These are phyloP conservation scores for Calonectria hongkongensis DNA, from an alignment of 2,329 filamentous ascomycete genomes.

Conservation along the genomic window DNA sequence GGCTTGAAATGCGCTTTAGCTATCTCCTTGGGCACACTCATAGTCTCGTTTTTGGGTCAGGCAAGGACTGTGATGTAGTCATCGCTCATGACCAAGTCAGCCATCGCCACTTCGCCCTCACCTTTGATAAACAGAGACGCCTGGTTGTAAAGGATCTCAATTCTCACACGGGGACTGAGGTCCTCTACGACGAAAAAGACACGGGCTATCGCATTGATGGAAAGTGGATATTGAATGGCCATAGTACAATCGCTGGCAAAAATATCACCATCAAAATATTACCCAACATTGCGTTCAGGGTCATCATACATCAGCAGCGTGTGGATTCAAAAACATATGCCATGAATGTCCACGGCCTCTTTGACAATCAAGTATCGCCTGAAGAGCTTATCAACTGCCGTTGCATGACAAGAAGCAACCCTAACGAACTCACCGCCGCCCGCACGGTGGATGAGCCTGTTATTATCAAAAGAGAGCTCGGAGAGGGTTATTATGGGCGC, in stretches of 20 bases:
- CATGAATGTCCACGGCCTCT: not conserved
- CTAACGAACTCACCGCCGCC: not conserved
- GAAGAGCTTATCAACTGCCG: slow-evolving; percentile 12
- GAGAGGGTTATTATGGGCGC: not conserved
- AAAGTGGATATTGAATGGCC: slow-evolving; percentile 11
- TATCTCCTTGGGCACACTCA: not conserved
- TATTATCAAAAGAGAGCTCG: not conserved
- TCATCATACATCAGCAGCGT: not conserved
- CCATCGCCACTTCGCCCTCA: slow-evolving; percentile 10
- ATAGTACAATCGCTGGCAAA: slow-evolving; percentile 14
- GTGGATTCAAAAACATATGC: not conserved
- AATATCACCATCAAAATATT: slow-evolving; percentile 12
- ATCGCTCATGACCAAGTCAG: not conserved
- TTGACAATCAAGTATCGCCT: slow-evolving; percentile 10
- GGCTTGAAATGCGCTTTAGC: slow-evolving; percentile 9
- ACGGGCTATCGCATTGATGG: slow-evolving; percentile 10
- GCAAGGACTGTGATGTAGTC: slow-evolving; percentile 11
- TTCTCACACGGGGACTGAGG: not conserved
- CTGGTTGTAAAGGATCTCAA: slow-evolving; percentile 1
- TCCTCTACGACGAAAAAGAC: slow-evolving; percentile 17
- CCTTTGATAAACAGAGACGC: slow-evolving; percentile 15
- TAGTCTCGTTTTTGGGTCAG: slow-evolving; percentile 4
- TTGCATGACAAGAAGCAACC: not conserved
- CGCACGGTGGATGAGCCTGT: not conserved
- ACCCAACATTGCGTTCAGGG: not conserved